These are phyloP conservation scores for Penicillium brevicompactum DNA, from an alignment of 2,329 filamentous ascomycete genomes.

Conservation along the genomic window DNA sequence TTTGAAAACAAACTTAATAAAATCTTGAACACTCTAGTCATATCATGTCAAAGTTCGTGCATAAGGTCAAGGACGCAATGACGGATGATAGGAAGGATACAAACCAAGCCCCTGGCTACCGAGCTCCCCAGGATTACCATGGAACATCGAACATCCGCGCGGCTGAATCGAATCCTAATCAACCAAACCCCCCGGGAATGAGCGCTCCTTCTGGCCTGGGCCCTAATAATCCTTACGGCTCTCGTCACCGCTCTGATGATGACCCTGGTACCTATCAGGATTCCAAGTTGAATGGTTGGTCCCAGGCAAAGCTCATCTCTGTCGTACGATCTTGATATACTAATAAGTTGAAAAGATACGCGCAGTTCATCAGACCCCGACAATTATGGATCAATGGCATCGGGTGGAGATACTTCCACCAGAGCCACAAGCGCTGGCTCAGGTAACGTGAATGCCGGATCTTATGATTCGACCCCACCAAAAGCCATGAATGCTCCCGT, in stretches of 20 bases:
- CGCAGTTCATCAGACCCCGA: background rate
- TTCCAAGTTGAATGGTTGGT: background rate
- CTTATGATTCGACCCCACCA: constrained; percentile 4
- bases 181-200: background rate
- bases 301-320: background rate
- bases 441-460: constrained; percentile 1
- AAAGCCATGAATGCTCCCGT: constrained; percentile 19
- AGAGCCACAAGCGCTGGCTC: background rate
- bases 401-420: background rate
- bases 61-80: constrained; percentile 20
- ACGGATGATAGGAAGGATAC: constrained; percentile 6
- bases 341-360: too few relatives aligned
- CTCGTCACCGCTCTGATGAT: background rate
- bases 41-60: constrained; percentile 17
- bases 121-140: background rate
- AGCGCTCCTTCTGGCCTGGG: background rate
- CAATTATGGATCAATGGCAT: background rate
- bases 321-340: too few relatives aligned
- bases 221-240: background rate
- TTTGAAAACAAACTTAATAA: too few relatives aligned
- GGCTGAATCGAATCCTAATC: background rate
- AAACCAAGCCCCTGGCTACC: background rate
- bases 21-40: too few relatives aligned
- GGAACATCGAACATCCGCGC: constrained; percentile 1
- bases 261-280: background rate